These are phyloP conservation scores for Ascochyta viciae-villosae DNA, from an alignment of 2,329 filamentous ascomycete species.

Conservation along the genomic window DNA sequence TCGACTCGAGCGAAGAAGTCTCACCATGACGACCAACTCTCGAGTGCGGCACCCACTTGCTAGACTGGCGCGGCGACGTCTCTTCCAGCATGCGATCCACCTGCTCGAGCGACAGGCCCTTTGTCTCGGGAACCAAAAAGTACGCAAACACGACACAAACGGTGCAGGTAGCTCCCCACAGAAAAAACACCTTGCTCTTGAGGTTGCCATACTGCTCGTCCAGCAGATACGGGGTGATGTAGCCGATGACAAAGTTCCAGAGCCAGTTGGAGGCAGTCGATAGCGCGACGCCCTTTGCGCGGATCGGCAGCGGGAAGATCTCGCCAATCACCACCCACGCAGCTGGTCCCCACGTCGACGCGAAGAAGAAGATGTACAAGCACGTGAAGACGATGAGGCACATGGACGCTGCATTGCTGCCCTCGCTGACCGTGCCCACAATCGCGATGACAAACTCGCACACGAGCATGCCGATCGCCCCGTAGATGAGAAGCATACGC, in stretches of 20 bases:
- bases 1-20: conserved; percentile 8
- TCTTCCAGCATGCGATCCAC: conserved; percentile 88
- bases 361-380: conserved; percentile 94
- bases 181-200: conserved; percentile 60
- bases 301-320: conserved; percentile 88
- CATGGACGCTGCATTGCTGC: conserved; percentile 58
- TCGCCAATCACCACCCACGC: conserved; percentile 80
- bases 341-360: conserved; percentile 83
- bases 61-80: conserved; percentile 74
- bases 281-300: conserved; percentile 83
- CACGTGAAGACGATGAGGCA: conserved; percentile 82
- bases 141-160: conserved; percentile 70
- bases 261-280: conserved; percentile 92
- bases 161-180: conserved; percentile 61
- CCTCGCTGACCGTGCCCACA: conserved; percentile 53
- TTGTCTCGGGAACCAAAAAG: conserved; percentile 79
- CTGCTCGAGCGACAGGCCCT: conserved; percentile 77
- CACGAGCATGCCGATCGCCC: conserved; percentile 81
- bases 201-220: conserved; percentile 69
- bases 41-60: conserved; percentile 73
- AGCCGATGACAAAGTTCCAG: conserved; percentile 73
- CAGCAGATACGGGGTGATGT: conserved; percentile 75
- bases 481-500: conserved; percentile 78
- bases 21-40: conserved; percentile 62
- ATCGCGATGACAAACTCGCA: conserved; percentile 90